Evolutionary conservation across 139 green algal species (phyloP), one percentile per base, ranked within the genome.

Genomic region (Axilococcus clingmanii): DNA sequence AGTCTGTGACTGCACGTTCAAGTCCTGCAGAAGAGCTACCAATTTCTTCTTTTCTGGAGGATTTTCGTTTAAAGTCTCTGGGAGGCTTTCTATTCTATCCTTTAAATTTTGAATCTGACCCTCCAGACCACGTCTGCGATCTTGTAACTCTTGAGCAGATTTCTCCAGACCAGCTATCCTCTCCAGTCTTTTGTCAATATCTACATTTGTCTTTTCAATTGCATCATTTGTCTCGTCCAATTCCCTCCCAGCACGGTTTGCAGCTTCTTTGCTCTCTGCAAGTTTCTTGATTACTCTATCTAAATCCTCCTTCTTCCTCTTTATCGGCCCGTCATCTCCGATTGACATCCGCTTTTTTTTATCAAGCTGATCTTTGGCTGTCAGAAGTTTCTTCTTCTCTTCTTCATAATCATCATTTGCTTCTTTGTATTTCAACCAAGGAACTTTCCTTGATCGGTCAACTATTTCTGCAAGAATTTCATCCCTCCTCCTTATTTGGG

Each of bases 401-500:
- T 49, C 28, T 5, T 38, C 7, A 0, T 36, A 57, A 12, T 68
- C 34, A 11, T 65, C 43, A 43, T 72, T 59, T 5, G 40, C 37
- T 42, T 66, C 17, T 29, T 56, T 57, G 42, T 61, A 76, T 27
- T 66, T 32, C 29, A 72, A 11, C 70, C 70, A 87, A 5, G 61
- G 65, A 23, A 69, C 74, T 59, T 59, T 66, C 36, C 68, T 40
- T 58, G 65, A 58, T 19, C 75, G 30, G 20, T 69, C 47, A 14
- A 66, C 61, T 28, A 68, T 63, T 63, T 88, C 48, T 7, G 68
- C 44, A 40, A 69, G 15, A 15, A 84, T 33, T 22, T 57, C 12
- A 40, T 83, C 55, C 12, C 71, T 60, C 49, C 78, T 29, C 15
- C 72, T 34, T 24, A 85, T 72, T 31, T 62, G 63, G 35, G 88